Evolutionary conservation across 371 early-diverging fungal genomes (phyloP).

Genomic region (Ordospora colligata): DNA sequence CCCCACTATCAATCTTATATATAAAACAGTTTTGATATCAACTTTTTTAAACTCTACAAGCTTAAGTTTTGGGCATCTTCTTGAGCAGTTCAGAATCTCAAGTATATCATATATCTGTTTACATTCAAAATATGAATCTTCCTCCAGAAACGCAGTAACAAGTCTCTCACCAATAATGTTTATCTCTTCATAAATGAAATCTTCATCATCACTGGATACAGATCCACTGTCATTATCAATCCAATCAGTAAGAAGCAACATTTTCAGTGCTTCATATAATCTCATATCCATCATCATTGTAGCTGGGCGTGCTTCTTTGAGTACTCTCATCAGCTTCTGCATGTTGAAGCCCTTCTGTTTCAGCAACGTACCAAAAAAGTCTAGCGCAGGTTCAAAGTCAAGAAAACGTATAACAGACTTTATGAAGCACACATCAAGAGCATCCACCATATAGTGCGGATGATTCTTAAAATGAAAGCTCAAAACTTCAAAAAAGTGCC

Average conservation of each 20-base stretch:
- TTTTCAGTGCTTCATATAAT: background rate
- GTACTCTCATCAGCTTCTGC: background rate
- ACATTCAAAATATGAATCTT: background rate
- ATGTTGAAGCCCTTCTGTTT: background rate
- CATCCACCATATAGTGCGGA: background rate
- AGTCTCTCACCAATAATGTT: background rate
- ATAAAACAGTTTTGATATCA: background rate
- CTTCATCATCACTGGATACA: constrained; percentile 4
- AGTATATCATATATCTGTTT: constrained; percentile 5
- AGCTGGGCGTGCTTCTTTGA: background rate
- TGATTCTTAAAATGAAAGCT: constrained; percentile 9
- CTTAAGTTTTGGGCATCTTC: constrained; percentile 1
- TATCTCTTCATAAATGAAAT: background rate
- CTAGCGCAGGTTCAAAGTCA: background rate
- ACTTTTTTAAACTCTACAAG: background rate
- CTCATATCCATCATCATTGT: background rate
- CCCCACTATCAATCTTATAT: background rate
- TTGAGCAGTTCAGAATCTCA: constrained; percentile 1
- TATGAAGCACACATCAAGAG: background rate
- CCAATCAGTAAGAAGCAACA: constrained; percentile 8
- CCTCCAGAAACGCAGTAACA: background rate
- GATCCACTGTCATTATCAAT: background rate
- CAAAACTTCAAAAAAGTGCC: constrained; percentile 14
- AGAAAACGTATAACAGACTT: background rate
- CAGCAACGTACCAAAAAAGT: background rate